A percentile compares a stretch with the other conserved stretches of the same genome.
Conservation (phyloP, 192 early-diverging fungal genomes). For the Backusella luteola region DNA sequence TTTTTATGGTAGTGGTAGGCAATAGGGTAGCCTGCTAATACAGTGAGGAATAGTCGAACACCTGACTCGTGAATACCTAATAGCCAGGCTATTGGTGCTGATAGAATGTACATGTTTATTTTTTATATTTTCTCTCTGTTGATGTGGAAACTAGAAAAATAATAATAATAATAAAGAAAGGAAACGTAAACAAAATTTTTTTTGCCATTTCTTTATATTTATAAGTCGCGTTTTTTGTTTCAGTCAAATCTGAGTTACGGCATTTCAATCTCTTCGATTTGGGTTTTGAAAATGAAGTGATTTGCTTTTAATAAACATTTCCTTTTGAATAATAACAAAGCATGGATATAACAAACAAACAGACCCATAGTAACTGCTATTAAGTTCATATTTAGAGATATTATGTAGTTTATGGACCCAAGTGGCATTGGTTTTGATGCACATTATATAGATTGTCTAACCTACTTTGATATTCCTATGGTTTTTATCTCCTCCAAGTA, state of each 20-base stretch:
- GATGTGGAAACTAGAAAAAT: neutral
- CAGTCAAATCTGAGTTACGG: neutral
- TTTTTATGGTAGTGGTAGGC: constrained; percentile 45
- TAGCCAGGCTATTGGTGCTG: constrained; percentile 1
- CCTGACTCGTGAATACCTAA: constrained; percentile 50
- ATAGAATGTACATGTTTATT: constrained; percentile 2
- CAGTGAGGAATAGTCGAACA: constrained; percentile 43
- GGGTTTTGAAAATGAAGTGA: neutral
- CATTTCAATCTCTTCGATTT: neutral
- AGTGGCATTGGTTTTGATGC: too few relatives aligned
- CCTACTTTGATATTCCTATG: too few relatives aligned
- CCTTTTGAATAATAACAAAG: neutral
- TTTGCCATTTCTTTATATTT: neutral
- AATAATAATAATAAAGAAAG: neutral
- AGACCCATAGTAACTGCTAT: too few relatives aligned
- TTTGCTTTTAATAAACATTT: too few relatives aligned
- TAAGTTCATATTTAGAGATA: too few relatives aligned
- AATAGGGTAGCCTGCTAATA: constrained; percentile 45
- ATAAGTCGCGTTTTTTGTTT: neutral
- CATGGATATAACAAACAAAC: too few relatives aligned
- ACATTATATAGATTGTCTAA: too few relatives aligned
- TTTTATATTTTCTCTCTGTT: neutral
- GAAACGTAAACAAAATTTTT: neutral
- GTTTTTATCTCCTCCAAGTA: too few relatives aligned
- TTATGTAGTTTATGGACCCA: too few relatives aligned